Evolutionary conservation across 768 basidiomycete genomes (phyloP), one percentile per base, ranked within the genome.

Genomic region (Gloeophyllum trabeum): DNA sequence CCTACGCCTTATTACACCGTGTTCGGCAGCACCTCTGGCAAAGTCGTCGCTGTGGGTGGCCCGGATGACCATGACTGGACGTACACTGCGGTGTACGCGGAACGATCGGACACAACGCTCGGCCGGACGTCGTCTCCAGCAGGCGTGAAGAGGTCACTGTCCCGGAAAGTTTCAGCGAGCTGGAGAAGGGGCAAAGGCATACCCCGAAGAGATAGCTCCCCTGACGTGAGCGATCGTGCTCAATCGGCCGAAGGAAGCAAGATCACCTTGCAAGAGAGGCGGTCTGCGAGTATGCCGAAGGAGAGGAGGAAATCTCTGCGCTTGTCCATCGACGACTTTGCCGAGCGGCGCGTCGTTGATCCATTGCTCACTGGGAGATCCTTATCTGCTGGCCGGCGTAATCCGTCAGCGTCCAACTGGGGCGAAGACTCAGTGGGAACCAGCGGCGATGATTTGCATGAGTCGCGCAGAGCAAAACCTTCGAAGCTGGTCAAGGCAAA

Each of bases 1-100:
- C 48, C 52, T 24, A 61, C 58, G 6, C 74, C 75, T n/a, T 74
- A 76, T 40, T 76, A 76, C 48, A 73, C 76, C 3, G 67, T 78
- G 13, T 66, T 76, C 44, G 76, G 76, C 1, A 60, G 64, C 4
- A 54, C 62, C 0, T 61, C 69, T 1, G 74, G 64, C 1, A 64
- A 63, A 5, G 57, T 69, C 4, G 61, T 72, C 13, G 66, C 64
- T 10, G 66, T 67, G 0, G 70, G 67, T 0, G 63, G 65, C 6
- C 61, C 64, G 0, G 63, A 64, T 6, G 73, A 73, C 51, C 61
- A 61, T 21, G 47, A 48, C 13, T 53, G 47, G 52, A 41, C 41
- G 5, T 43, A 39, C 20, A 47, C 43, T 40, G 21, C 43, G 10
- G 37, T 44, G 24, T 43, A 41, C 26, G 28, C 24, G 4, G 19